Conservation (phyloP, 148 eudicot genomes). For the Cornus suecica region DNA sequence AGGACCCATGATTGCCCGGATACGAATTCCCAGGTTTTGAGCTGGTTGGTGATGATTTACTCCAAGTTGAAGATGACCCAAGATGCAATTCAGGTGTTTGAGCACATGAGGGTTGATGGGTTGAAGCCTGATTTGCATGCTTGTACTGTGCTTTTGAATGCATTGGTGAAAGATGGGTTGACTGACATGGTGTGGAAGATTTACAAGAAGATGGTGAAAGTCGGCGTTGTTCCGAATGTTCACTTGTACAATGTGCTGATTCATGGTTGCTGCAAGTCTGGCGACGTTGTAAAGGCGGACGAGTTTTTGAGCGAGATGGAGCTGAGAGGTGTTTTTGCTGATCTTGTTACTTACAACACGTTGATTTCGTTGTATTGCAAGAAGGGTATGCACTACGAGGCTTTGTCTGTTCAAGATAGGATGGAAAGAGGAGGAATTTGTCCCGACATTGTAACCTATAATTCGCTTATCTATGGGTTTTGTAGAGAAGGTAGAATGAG, state of each 20-base stretch:
- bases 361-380: slow-evolving; percentile 77
- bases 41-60: slow-evolving; percentile 87
- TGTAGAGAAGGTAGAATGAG: slow-evolving; percentile 85
- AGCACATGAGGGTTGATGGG: slow-evolving; percentile 65
- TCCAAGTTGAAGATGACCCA: slow-evolving; percentile 61
- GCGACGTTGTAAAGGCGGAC: slow-evolving; percentile 75
- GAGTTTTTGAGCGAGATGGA: slow-evolving; percentile 73
- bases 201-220: slow-evolving; percentile 63
- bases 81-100: slow-evolving; percentile 83
- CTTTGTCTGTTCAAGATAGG: slow-evolving; percentile 69
- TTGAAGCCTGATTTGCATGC: slow-evolving; percentile 71
- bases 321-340: slow-evolving; percentile 52
- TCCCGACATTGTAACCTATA: slow-evolving; percentile 84
- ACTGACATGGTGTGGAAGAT: slow-evolving; percentile 65
- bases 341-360: slow-evolving; percentile 57
- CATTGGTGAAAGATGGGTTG: slow-evolving; percentile 64
- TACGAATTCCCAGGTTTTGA: slow-evolving; percentile 71
- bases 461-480: slow-evolving; percentile 67
- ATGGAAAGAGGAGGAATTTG: slow-evolving; percentile 58
- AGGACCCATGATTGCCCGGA: slow-evolving; percentile 29
- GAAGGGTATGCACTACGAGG: slow-evolving; percentile 86
- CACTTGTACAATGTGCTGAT: slow-evolving; percentile 76
- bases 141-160: slow-evolving; percentile 72
- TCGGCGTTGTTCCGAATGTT: slow-evolving; percentile 69
- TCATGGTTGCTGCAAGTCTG: slow-evolving; percentile 80